Conservation (phyloP, 2,329 filamentous ascomycete genomes). For the Calonectria leucothoes region DNA sequence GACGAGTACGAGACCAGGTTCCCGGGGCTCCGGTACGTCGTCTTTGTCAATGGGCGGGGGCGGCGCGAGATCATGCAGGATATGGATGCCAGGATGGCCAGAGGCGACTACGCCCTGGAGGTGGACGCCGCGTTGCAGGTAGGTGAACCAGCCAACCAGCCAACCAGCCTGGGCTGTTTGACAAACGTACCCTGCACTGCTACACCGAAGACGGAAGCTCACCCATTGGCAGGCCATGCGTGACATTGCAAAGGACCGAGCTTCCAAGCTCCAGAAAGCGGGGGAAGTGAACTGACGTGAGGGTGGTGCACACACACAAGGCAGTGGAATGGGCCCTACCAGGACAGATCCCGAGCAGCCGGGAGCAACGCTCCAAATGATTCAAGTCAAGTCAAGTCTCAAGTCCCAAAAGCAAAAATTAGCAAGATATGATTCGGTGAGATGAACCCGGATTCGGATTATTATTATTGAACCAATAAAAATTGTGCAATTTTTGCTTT, state of each 20-base stretch:
- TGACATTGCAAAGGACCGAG: slow-evolving; percentile 87
- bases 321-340: background rate
- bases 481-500: no score
- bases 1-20: slow-evolving; percentile 82
- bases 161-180: no score
- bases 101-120: slow-evolving; percentile 75
- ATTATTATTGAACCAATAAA: no score
- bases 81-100: slow-evolving; percentile 79
- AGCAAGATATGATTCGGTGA: no score
- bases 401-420: no score
- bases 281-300: background rate
- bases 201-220: background rate
- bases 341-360: background rate
- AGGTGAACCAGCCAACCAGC: slow-evolving; percentile 41
- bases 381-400: no score
- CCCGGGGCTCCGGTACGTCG: slow-evolving; percentile 87
- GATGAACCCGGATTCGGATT: no score
- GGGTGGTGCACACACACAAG: background rate
- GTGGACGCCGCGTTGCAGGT: slow-evolving; percentile 81
- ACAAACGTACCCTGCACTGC: background rate
- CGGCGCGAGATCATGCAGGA: slow-evolving; percentile 82
- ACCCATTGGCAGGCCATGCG: slow-evolving; percentile 78
- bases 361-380: no score
- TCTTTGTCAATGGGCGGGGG: slow-evolving; percentile 88
- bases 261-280: slow-evolving; percentile 46